These are phyloP conservation scores for Cyanidiococcus yangmingshanensis DNA, from an alignment of 23 red algal species.

Conservation along the genomic window DNA sequence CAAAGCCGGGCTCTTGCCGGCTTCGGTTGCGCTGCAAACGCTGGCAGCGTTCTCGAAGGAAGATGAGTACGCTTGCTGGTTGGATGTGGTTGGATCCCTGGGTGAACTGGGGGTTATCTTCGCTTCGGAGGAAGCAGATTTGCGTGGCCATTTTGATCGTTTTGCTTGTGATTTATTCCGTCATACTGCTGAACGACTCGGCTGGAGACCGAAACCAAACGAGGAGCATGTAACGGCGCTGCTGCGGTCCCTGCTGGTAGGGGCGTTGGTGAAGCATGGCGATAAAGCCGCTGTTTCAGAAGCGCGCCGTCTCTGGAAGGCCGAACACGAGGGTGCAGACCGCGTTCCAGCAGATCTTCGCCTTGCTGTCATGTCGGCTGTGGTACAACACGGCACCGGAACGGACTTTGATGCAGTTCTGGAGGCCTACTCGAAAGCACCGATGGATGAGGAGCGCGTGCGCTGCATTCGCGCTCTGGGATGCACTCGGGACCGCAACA, in stretches of 20 bases:
- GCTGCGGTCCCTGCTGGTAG: conserved; percentile 13
- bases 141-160: neutral
- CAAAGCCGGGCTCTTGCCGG: conserved; percentile 25
- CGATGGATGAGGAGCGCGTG: conserved; percentile 41
- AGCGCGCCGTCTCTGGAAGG: conserved; percentile 18
- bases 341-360: conserved; percentile 25
- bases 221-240: conserved; percentile 28
- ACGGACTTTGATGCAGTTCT: conserved; percentile 28
- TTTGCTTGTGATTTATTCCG: conserved; percentile 7
- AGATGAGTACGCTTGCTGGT: conserved; percentile 30
- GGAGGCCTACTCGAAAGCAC: neutral
- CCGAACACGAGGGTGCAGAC: neutral
- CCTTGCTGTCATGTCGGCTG: conserved; percentile 17
- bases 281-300: conserved; percentile 11
- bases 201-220: conserved; percentile 22
- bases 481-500: neutral
- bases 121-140: neutral
- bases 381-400: conserved; percentile 10
- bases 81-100: conserved; percentile 21
- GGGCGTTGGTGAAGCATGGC: conserved; percentile 9
- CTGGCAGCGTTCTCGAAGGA: conserved; percentile 25
- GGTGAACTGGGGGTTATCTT: conserved; percentile 20
- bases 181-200: conserved; percentile 12
- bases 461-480: conserved; percentile 33
- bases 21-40: conserved; percentile 16